A percentile compares a stretch with the other conserved stretches of the same genome.
Conservation (phyloP, 208 protist species). For the Crithidia expoeki region DNA sequence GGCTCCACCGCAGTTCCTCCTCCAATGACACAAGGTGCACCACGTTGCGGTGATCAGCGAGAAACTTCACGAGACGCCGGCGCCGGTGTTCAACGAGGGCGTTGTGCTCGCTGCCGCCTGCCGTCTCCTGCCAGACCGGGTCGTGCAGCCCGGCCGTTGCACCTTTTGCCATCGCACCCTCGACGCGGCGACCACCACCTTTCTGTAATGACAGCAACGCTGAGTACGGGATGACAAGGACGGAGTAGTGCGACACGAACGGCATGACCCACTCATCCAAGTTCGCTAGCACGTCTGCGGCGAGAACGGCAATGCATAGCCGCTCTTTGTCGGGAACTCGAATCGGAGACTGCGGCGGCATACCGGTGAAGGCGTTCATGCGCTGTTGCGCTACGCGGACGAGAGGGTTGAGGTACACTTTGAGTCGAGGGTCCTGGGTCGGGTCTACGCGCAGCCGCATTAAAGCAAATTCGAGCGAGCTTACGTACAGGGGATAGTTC, state of each 20-base stretch:
- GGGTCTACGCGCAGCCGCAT: conserved; percentile 73
- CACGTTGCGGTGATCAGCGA: conserved; percentile 60
- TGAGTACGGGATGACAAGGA: conserved; percentile 79
- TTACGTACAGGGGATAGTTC: conserved; percentile 68
- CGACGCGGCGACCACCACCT: conserved; percentile 50
- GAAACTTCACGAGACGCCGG: conserved; percentile 54
- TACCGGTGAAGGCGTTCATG: conserved; percentile 77
- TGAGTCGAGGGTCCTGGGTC: conserved; percentile 50
- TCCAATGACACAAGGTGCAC: conserved; percentile 81
- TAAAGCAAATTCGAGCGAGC: conserved; percentile 57
- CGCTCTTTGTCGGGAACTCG: conserved; percentile 39
- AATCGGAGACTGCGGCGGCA: conserved; percentile 75
- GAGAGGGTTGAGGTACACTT: conserved; percentile 64
- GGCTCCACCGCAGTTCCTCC: conserved; percentile 75
- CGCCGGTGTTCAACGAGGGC: conserved; percentile 57
- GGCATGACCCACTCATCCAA: conserved; percentile 77
- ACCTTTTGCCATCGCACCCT: conserved; percentile 43
- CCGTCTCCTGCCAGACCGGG: conserved; percentile 41
- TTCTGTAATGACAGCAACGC: conserved; percentile 59
- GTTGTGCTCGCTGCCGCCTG: conserved; percentile 39
- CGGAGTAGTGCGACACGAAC: conserved; percentile 79
- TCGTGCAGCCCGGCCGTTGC: conserved; percentile 40
- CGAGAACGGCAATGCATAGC: conserved; percentile 71
- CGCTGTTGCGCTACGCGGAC: conserved; percentile 73
- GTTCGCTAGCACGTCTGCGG: conserved; percentile 77